Evolutionary conservation across 2,329 filamentous ascomycete species (phyloP), one percentile per base, ranked within the genome.

Genomic region (Claviceps sorghi): DNA sequence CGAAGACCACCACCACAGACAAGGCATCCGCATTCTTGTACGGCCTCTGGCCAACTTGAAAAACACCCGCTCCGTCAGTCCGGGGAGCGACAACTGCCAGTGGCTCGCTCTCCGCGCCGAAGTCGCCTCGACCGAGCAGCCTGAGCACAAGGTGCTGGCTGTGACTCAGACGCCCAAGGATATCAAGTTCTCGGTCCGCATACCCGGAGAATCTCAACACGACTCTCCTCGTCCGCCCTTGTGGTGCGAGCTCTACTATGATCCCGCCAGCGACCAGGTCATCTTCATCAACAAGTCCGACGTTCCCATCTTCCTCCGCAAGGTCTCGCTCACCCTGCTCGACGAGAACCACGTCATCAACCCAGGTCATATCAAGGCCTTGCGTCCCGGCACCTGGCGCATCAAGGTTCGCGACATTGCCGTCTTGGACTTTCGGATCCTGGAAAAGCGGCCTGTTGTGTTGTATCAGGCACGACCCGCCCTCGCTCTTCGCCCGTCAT

Each of bases 161-260:
- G 77, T 81, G 60, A 79, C 76, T 58, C 78, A 81, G 67, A 80
- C 77, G 5, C 70, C 72, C 55, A 73, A 73, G 59, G 77, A 80
- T 62, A 78, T 79, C 69, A 80, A 78, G 56, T 80, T 80, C 59
- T 75, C 74, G 41, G 75, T 80, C 55, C 69, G 72, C 49, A 77
- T 80, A 53, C 78, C 77, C 4, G 70, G 71, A 17, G 72, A 74
- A 52, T 67, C 65, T 49, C 64, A 67, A 42, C 68, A 73, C 53
- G 68, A 69, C 45, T 66, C 63, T 9, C 62, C 67, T 8, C 66
- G 73, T 17, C 75, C 75, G 17, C 70, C 73, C 4, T 58, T 80
- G n/a, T 79, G 74, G 74, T 80, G 76, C 61, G 76, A 80, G 61
- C 66, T 81, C 38, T 80, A 79, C 58, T 80, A 80, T 57, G 75